Base-by-base conservation (phyloP, 805 yeast genomes). In the Pichia occidentalis region DNA sequence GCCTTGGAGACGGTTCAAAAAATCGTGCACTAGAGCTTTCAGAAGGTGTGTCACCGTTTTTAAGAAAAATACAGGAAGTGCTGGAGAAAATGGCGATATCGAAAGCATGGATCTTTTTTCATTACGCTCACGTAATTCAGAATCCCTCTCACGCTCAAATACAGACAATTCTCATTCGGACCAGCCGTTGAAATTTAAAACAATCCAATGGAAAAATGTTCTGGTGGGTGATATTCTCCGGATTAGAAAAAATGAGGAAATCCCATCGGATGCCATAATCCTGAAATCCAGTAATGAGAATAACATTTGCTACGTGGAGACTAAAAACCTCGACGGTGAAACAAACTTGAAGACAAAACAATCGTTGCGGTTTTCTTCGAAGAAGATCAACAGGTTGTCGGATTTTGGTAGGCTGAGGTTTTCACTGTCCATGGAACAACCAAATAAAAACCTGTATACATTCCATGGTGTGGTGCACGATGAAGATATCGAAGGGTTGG, bases 311-410 rank as follows among this genome's bases (percentile, higher is more conserved):
- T 70, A 65, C 45, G 64, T 82, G 23, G 94, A 79, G 49, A 79
- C 86, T 1, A 75, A 78, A 47, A 79, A 78, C 49, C 61, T 80
- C 39, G 86, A 79, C 50, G 86, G 86, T 45, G 94, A 83, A 57
- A 80, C 90, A 4, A 83, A 79, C 53, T 67, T 83, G 55, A 84
- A 83, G 54, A 63, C 65, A 18, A 73, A 77, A 42, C 65, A 63
- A 22, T 64, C 82, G 6, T 53, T 84, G 24, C 63, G 64, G 12
- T 67, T 77, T 46, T 81, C 85, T 11, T 22, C 36, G 4, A 61
- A 65, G 7, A 61, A 67, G 2, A 54, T 83, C 29, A 68, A 65
- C 32, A 79, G 70, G 46, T 68, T 85, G 3, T 57, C 61, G 19
- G 88, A 82, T 49, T 63, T 83, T 36, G 75, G 73, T 40, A 68